Conservation (phyloP, 768 basidiomycete species). For the Podaxis pistillaris region DNA sequence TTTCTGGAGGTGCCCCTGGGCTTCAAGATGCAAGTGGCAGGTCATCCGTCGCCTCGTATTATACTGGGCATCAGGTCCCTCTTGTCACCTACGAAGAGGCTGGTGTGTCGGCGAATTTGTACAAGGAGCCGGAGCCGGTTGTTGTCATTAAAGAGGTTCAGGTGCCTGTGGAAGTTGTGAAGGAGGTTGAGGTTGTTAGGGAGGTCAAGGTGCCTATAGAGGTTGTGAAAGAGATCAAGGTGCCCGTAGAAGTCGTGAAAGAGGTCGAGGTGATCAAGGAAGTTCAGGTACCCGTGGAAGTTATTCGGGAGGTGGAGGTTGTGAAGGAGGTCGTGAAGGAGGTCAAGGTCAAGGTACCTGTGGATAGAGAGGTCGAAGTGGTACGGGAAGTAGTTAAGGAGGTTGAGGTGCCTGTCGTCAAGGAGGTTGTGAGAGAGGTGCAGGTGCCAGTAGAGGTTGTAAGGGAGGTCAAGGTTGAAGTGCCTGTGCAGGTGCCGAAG, state of each 20-base stretch:
- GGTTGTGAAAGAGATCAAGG: conserved; percentile 12
- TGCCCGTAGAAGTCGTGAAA: conserved; percentile 13
- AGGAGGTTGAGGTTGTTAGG: conserved; percentile 11
- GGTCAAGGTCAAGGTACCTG: conserved; percentile 8
- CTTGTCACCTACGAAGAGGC: conserved; percentile 48
- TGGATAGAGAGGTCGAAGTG: background rate
- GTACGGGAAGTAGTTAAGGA: background rate
- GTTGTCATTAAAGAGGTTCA: conserved; percentile 17
- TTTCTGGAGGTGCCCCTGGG: background rate
- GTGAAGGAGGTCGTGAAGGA: conserved; percentile 12
- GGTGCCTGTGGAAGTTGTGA: conserved; percentile 15
- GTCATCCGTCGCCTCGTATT: conserved; percentile 30
- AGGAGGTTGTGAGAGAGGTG: conserved; percentile 11
- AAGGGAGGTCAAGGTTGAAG: conserved; percentile 17
- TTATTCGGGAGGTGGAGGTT: conserved; percentile 6
- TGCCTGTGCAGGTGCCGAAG: conserved; percentile 10
- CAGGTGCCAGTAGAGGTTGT: conserved; percentile 12
- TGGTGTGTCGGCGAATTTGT: conserved; percentile 37
- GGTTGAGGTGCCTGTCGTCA: conserved; percentile 8
- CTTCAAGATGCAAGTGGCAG: background rate
- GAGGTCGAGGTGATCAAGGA: conserved; percentile 14
- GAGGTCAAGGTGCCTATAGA: conserved; percentile 28
- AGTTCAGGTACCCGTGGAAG: conserved; percentile 12
- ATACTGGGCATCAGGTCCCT: conserved; percentile 22
- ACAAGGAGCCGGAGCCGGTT: conserved; percentile 35